Evolutionary conservation across 495 filamentous ascomycete genomes (phyloP).

Genomic region (Cenococcum geophilum): DNA sequence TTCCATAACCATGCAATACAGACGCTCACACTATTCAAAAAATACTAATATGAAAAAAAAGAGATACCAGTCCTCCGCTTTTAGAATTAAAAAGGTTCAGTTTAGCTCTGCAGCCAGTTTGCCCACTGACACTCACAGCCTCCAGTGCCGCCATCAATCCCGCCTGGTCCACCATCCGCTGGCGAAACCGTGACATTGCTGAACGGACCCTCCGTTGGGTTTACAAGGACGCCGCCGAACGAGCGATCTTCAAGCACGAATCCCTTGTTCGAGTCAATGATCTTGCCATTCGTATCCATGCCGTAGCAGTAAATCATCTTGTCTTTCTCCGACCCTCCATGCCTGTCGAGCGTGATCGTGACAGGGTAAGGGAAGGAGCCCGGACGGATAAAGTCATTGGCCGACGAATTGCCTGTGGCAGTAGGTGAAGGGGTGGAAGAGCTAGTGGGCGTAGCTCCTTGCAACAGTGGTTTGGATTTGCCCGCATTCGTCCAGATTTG

Average conservation of each 20-base stretch:
- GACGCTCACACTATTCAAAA: no score
- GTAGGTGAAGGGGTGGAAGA: slow-evolving; percentile 18
- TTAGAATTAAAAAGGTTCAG: neutral
- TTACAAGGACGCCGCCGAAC: slow-evolving; percentile 56
- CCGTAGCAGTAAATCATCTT: slow-evolving; percentile 71
- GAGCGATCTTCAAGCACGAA: slow-evolving; percentile 54
- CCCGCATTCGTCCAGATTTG: slow-evolving; percentile 71
- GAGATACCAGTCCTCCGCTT: no score
- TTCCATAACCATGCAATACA: no score
- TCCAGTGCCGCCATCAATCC: slow-evolving; percentile 64
- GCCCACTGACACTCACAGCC: slow-evolving; percentile 70
- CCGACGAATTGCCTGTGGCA: slow-evolving; percentile 39
- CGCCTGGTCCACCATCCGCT: slow-evolving; percentile 42
- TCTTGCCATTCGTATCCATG: slow-evolving; percentile 48
- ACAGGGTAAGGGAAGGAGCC: slow-evolving; percentile 83
- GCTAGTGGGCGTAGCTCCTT: slow-evolving; percentile 8
- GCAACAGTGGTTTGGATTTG: slow-evolving; percentile 16
- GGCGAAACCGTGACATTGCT: slow-evolving; percentile 30
- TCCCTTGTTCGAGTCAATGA: slow-evolving; percentile 45
- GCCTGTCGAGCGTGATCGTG: slow-evolving; percentile 72
- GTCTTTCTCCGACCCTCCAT: slow-evolving; percentile 56
- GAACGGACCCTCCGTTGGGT: slow-evolving; percentile 49
- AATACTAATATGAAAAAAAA: no score
- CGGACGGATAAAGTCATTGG: slow-evolving; percentile 53
- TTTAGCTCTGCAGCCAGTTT: slow-evolving; percentile 47